Evolutionary conservation across 2,329 filamentous ascomycete species (phyloP), one percentile per base, ranked within the genome.

Genomic region (Microcera coccophila): DNA sequence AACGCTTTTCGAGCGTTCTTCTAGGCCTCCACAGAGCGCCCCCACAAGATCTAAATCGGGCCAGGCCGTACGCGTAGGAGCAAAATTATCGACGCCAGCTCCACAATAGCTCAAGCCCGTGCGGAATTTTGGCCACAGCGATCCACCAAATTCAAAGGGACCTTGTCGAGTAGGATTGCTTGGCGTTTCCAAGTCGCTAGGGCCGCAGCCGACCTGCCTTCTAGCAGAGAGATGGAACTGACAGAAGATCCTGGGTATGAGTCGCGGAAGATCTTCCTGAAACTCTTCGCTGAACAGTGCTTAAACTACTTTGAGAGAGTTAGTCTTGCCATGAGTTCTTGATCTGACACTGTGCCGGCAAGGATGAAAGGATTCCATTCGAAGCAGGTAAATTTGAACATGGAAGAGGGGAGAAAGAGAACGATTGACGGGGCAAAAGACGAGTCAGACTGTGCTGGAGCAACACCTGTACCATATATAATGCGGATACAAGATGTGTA

Each of bases 21-120:
- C 52, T 41, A 37, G 40, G 35, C 44, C 50, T 22, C 31, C 54
- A 56, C 52, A 47, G 45, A 40, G 50, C 45, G 52, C 50, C 52
- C n/a, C 53, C 55, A 58, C 55, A 45, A 55, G 54, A 59, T 59
- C 52, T 57, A 55, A 55, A 54, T n/a, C 55, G 50, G 46, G 44
- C 50, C 54, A 51, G 47, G 50, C 47, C 46, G 51, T 45, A 39
- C 41, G 47, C 47, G 48, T 47, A 47, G 37, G 44, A 52, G 50
- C 44, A 52, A 53, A 46, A 42, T 53, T 49, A 40, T 43, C 45
- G 40, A 49, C 44, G 47, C 45, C 43, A 35, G 49, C 52, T 59
- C 55, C 55, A 59, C 55, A 55, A 48, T 42, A 50, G 48, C 49
- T 52, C 41, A 53, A 39, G 43, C 39, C 41, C 55, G 48, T 47